Percentiles rank a stretch among this genome's conserved stretches.
Conservation (phyloP, 1,139 yeast genomes). For the Lodderomyces parapsilosis region DNA sequence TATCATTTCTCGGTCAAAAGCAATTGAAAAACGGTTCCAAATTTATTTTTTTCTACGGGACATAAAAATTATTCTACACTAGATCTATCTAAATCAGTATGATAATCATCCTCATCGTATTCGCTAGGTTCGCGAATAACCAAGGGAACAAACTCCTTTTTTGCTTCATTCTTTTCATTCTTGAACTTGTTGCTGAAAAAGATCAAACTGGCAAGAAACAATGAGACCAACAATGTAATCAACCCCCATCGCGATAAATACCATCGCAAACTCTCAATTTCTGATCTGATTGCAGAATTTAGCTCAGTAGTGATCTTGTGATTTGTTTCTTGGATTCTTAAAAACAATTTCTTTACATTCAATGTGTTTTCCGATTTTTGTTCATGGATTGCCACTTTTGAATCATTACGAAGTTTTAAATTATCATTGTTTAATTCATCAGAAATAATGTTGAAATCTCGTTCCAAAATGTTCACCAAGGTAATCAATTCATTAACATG, state of each 20-base stretch:
- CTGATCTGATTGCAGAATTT: slow-evolving; percentile 78
- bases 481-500: slow-evolving; percentile 70
- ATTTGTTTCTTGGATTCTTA: slow-evolving; percentile 78
- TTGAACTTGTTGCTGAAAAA: slow-evolving; percentile 37
- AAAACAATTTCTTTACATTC: slow-evolving; percentile 65
- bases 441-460: slow-evolving; percentile 67
- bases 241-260: slow-evolving; percentile 88
- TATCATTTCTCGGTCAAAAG: background rate
- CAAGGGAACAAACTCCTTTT: slow-evolving; percentile 42
- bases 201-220: slow-evolving; percentile 43
- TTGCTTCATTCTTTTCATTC: slow-evolving; percentile 24
- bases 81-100: slow-evolving; percentile 38
- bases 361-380: slow-evolving; percentile 84
- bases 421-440: slow-evolving; percentile 78
- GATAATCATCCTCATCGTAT: slow-evolving; percentile 38
- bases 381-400: slow-evolving; percentile 82
- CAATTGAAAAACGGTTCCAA: background rate
- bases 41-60: slow-evolving; percentile 2
- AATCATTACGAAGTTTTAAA: slow-evolving; percentile 66
- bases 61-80: slow-evolving; percentile 2
- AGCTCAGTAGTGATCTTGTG: slow-evolving; percentile 84
- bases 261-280: slow-evolving; percentile 90
- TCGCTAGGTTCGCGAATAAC: slow-evolving; percentile 51
- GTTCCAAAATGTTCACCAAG: slow-evolving; percentile 65
- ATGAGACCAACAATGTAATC: slow-evolving; percentile 51